Percentiles rank a stretch among this genome's conserved stretches.
Evolutionary conservation across 1,284 basidiomycete genomes (phyloP).

Genomic region (Papiliotrema terrestris): DNA sequence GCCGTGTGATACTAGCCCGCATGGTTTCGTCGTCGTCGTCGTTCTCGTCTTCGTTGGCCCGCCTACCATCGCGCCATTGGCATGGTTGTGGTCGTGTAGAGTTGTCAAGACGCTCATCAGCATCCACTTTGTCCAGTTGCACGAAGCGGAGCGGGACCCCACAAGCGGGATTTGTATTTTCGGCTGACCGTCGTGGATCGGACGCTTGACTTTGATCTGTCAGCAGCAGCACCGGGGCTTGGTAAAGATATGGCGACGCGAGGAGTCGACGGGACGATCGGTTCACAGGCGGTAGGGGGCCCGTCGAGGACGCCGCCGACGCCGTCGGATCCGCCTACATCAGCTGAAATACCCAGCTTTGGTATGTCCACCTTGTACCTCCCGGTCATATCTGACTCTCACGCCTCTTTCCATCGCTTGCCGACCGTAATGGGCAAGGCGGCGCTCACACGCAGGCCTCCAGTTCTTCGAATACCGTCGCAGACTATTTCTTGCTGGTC

Average conservation of each 20-base stretch:
- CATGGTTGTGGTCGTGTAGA: too few species aligned
- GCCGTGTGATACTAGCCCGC: neutral
- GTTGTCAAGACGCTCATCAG: too few species aligned
- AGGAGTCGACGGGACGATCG: neutral
- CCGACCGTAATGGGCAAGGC: neutral
- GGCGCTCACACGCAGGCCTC: conserved; percentile 22
- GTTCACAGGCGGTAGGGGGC: neutral
- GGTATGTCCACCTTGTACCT: neutral
- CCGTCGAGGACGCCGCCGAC: neutral
- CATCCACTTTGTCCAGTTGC: too few species aligned
- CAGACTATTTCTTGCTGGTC: conserved; percentile 35
- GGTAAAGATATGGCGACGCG: too few species aligned
- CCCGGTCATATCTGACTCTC: too few species aligned
- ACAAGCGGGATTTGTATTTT: too few species aligned
- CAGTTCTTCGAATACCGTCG: conserved; percentile 44
- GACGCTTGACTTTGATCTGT: too few species aligned
- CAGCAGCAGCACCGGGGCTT: too few species aligned
- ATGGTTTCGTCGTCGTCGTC: neutral
- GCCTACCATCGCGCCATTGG: too few species aligned
- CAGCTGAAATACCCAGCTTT: conserved; percentile 5
- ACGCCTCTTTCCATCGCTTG: neutral
- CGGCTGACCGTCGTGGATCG: too few species aligned
- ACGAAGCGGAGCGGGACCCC: too few species aligned
- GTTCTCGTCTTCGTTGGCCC: too few species aligned
- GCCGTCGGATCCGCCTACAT: neutral